Percentiles rank a stretch among this genome's conserved stretches.
These are phyloP conservation scores for Penicillium crustosum DNA, from an alignment of 2,329 filamentous ascomycete genomes.

Conservation along the genomic window DNA sequence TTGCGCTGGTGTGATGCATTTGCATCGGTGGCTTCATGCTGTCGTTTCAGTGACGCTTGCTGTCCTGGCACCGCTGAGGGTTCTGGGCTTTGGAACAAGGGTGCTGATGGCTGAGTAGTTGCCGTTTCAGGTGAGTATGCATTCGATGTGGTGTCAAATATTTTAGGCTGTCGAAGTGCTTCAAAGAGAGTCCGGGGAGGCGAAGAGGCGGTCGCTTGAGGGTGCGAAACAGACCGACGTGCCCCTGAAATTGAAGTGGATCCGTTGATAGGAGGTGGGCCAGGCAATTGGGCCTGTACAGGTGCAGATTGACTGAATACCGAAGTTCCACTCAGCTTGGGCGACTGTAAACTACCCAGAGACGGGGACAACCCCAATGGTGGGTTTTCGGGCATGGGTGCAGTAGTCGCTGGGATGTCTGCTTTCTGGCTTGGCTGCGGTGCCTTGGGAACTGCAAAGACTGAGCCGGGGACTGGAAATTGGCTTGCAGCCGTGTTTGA, in stretches of 20 bases:
- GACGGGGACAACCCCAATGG: neutral
- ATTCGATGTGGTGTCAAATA: conserved; percentile 7
- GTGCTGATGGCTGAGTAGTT: neutral
- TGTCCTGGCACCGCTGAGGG: neutral
- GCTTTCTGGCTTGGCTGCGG: neutral
- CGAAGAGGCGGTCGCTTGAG: neutral
- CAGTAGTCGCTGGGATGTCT: neutral
- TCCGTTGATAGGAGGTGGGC: neutral
- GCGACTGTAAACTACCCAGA: neutral
- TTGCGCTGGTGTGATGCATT: neutral
- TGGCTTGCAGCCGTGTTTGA: neutral
- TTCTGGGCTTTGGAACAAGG: conserved; percentile 6
- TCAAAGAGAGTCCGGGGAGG: conserved; percentile 6
- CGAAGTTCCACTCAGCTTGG: neutral
- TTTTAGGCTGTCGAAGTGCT: conserved; percentile 7
- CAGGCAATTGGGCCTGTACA: neutral
- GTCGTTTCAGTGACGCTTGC: neutral
- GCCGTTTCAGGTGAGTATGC: neutral
- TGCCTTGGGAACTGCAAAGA: neutral
- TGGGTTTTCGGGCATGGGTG: neutral
- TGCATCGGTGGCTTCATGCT: neutral
- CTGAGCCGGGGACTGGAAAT: neutral
- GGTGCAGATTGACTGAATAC: neutral
- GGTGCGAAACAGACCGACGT: neutral
- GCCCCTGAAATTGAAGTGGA: neutral